phyloP scores from a whole-genome alignment of 192 early-diverging fungal genomes.

The Umbelopsis isabellina region DNA sequence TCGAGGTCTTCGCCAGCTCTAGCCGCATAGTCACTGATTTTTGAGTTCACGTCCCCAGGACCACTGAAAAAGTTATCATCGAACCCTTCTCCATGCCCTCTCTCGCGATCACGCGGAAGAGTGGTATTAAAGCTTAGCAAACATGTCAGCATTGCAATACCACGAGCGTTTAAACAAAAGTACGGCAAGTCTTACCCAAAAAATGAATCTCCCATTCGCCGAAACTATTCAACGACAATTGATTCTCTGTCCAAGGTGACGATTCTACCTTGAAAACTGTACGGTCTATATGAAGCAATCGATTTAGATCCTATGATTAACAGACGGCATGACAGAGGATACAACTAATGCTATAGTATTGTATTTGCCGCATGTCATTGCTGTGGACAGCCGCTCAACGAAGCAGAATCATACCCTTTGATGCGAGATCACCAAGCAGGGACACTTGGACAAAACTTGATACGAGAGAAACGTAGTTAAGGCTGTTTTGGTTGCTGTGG shows the following conservation, averaged over 20 bases:
- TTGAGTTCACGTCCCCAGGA: not conserved
- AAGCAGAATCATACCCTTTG: not conserved
- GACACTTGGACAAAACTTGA: constrained; percentile 4
- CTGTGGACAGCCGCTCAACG: too few species aligned
- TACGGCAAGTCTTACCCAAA: constrained; percentile 22
- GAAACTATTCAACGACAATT: constrained; percentile 7
- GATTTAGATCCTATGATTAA: too few species aligned
- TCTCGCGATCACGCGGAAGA: constrained; percentile 47
- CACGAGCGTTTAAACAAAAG: not conserved
- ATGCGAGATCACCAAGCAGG: constrained; percentile 6
- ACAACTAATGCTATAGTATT: too few species aligned
- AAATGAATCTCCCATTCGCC: constrained; percentile 31
- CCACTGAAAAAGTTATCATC: constrained; percentile 29
- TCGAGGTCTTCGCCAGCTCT: constrained; percentile 60
- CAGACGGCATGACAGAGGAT: too few species aligned
- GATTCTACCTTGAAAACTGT: not conserved
- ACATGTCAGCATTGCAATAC: not conserved
- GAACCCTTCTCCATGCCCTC: constrained; percentile 38
- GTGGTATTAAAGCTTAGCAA: constrained; percentile 58
- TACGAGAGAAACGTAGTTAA: not conserved
- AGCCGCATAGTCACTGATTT: constrained; percentile 29
- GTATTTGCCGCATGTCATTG: too few species aligned
- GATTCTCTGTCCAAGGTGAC: constrained; percentile 4
- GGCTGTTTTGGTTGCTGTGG: constrained; percentile 13
- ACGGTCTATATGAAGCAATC: not conserved